phyloP scores from a whole-genome alignment of 2,329 filamentous ascomycete genomes.

The Fusarium sambucinum region DNA sequence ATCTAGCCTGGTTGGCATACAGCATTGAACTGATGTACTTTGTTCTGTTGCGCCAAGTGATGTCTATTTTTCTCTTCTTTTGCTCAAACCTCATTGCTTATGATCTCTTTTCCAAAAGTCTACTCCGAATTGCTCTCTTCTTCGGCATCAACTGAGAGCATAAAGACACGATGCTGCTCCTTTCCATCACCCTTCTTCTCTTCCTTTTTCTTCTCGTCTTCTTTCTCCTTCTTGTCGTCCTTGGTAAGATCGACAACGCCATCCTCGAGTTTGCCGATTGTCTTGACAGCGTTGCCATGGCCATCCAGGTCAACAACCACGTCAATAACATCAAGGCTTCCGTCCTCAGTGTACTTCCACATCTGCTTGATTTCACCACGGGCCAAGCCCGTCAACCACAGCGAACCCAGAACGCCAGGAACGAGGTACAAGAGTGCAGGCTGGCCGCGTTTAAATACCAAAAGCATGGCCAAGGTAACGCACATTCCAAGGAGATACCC shows the following conservation, averaged over 20 bases:
- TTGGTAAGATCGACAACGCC: conserved; percentile 55
- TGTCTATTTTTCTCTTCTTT: background rate
- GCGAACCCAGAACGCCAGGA: conserved; percentile 79
- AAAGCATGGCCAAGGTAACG: conserved; percentile 79
- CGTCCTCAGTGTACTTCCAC: conserved; percentile 85
- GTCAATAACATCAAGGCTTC: conserved; percentile 66
- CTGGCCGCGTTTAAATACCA: conserved; percentile 84
- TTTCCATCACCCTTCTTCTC: conserved; percentile 32
- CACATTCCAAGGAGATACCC: conserved; percentile 86
- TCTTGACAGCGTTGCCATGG: conserved; percentile 60
- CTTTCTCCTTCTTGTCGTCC: conserved; percentile 46
- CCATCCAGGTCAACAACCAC: conserved; percentile 67
- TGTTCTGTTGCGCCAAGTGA: background rate
- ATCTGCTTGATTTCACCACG: conserved; percentile 80
- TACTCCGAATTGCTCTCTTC: conserved; percentile 25
- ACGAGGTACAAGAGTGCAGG: conserved; percentile 94
- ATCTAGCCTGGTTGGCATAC: background rate
- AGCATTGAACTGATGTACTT: background rate
- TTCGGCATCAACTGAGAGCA: conserved; percentile 52
- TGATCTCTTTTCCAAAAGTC: background rate
- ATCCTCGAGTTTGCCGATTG: conserved; percentile 54
- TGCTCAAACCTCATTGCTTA: background rate
- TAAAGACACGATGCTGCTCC: conserved; percentile 49
- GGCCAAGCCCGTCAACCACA: conserved; percentile 79
- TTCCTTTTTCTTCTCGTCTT: conserved; percentile 29